Conservation (phyloP, 495 filamentous ascomycete genomes). For the Aspergillus biplanus region DNA sequence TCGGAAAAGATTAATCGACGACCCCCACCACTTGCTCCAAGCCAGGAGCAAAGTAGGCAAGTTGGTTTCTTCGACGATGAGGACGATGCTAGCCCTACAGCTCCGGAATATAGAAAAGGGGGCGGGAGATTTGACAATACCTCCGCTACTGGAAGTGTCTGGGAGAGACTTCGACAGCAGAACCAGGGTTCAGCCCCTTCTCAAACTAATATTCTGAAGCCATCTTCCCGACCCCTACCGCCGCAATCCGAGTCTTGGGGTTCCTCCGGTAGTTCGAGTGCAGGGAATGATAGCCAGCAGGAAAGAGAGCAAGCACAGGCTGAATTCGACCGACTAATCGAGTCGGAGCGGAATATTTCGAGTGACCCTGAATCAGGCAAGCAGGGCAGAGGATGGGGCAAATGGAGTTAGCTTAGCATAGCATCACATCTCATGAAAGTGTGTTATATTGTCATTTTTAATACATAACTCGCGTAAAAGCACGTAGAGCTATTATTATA, state of each 20-base stretch:
- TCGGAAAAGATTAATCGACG: neutral
- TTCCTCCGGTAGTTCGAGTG: neutral
- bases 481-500: too few relatives aligned
- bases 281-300: constrained; percentile 12
- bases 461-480: too few relatives aligned
- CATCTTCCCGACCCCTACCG: neutral
- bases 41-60: neutral
- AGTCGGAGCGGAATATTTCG: constrained; percentile 39
- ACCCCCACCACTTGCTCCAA: neutral
- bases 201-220: neutral
- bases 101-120: constrained; percentile 36
- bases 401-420: constrained; percentile 20
- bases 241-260: constrained; percentile 4
- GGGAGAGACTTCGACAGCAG: constrained; percentile 47
- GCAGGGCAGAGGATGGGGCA: constrained; percentile 28
- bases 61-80: constrained; percentile 36
- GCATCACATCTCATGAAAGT: constrained; percentile 8
- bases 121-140: constrained; percentile 23
- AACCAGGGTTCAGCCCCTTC: constrained; percentile 11
- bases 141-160: constrained; percentile 33
- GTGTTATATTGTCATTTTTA: constrained; percentile 8
- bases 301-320: constrained; percentile 44
- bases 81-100: constrained; percentile 48
- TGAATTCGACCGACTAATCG: constrained; percentile 48
- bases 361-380: constrained; percentile 15